Evolutionary conservation across 441 rosid species (phyloP), one percentile per base, ranked within the genome.

Genomic region (Populus tomentosa): DNA sequence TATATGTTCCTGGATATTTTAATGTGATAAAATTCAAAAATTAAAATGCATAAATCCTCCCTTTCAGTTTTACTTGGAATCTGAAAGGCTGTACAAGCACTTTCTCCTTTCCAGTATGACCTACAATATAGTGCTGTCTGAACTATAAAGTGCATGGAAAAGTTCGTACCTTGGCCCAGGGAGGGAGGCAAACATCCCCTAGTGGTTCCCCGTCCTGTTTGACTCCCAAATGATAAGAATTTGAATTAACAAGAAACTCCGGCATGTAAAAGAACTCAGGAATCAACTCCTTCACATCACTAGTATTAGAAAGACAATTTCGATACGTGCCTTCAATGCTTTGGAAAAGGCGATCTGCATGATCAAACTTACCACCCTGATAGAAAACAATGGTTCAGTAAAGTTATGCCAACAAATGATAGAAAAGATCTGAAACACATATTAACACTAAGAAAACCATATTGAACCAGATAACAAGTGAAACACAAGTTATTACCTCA

Each of bases 311-410:
- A 78, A 97, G 91, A 82, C 99, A 97, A 83, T 97, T 97, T 81
- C 91, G 86, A 80, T 82, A 94, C 23, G 98, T 92, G 82, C 88
- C 90, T 74, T 97, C 97, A 73, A 94, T 88, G 84, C 99, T 90
- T 88, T 94, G 99, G 84, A 97, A 97, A 75, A 97, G 98, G 80
- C 99, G 96, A 89, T 97, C 98, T 38, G 99, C 99, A 79, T 97
- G 98, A 87, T 97, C 99, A 82, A 97, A 93, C 84, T 93, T 97
- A 79, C 99, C 98, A 82, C 99, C 99, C 99, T 94, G 89, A 81
- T 77, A 28, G 24, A 83, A 74, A 79, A 78, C 38, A 79, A 70
- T 42, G 62, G 76, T 76, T 67, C 53, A 82, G 74, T 61, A 59
- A 82, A 79, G 42, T 56, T 83, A 82, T 80, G 77, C 67, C 75